A percentile compares a stretch with the other conserved stretches of the same genome.
These are phyloP conservation scores for Colletotrichum salicis DNA, from an alignment of 2,329 filamentous ascomycete species.

Conservation along the genomic window DNA sequence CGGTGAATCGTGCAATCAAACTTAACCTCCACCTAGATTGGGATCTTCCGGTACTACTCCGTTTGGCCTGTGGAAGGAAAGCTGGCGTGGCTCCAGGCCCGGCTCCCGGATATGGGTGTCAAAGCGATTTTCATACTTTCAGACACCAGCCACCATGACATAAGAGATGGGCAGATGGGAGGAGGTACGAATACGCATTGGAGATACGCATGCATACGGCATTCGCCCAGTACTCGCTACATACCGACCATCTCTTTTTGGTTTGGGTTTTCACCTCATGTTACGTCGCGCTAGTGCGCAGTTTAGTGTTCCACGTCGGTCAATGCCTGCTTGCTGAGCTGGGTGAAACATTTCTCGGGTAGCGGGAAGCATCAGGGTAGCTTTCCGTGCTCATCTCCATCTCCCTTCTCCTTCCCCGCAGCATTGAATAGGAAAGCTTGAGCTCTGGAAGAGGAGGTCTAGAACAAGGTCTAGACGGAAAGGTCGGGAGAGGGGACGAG, in stretches of 20 bases:
- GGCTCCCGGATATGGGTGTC: neutral
- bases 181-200: neutral
- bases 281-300: neutral
- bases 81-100: neutral
- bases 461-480: neutral
- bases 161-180: neutral
- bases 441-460: neutral
- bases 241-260: neutral
- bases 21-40: neutral
- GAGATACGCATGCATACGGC: neutral
- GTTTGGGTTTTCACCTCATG: neutral
- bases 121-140: neutral
- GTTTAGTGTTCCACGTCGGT: constrained; percentile 3
- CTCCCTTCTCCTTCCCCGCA: neutral
- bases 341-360: constrained; percentile 21
- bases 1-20: neutral
- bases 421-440: constrained; percentile 20
- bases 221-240: neutral
- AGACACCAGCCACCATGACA: neutral
- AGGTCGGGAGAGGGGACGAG: neutral
- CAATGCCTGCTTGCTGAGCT: constrained; percentile 1
- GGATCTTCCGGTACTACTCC: neutral
- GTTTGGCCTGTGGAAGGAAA: neutral
- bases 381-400: neutral
- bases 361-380: constrained; percentile 23